Base-by-base conservation (phyloP, 2,329 filamentous ascomycete species). In the Leptographium lundbergii region DNA sequence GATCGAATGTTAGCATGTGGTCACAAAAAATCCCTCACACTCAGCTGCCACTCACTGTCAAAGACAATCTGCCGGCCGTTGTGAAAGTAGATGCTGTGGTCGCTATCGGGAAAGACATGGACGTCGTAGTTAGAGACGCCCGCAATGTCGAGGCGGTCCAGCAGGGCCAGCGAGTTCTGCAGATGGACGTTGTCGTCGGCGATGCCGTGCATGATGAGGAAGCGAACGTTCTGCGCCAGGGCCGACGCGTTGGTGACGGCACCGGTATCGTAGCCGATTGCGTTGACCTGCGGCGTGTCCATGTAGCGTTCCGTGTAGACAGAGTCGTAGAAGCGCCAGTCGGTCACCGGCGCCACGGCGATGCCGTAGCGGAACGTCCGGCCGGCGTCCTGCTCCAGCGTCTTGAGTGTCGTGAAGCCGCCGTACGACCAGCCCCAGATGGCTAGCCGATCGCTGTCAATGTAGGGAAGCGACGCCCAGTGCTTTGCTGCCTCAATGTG, bases 371-470 rank as follows among this genome's bases (percentile, higher is more conserved):
- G 86, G 75, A 96, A 99, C 0, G 91, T 97, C 68, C 83, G 71
- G 6, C 95, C 94, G 10, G 84, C 92, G 69, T 99, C 94, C 62
- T 84, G 81, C 76, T 99, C 94, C 14, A 99, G 84, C 1, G 90
- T 94, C 76, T 99, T 99, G 67, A 99, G 80, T 6, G 94, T 89
- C 77, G 89, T 88, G 77, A 95, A 99, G 13, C 94, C 94, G 60
- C 94, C 94, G 68, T 94, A 99, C 63, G 89, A 95, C 94, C 94
- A 99, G 54, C 94, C 94, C 94, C 94, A 99, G 68, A 99, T 95
- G 24, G 91, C 91, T 65, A 99, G 82, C 58, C 88, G 84, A 7
- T 83, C 78, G 29, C 81, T 77, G 69, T 99, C 95, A 17, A 96
- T 86, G 70, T 99, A 97, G 17, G 80, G 73, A 69, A 90, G 92